Conservation (phyloP, 768 basidiomycete genomes). For the Paxillus rubicundulus region DNA sequence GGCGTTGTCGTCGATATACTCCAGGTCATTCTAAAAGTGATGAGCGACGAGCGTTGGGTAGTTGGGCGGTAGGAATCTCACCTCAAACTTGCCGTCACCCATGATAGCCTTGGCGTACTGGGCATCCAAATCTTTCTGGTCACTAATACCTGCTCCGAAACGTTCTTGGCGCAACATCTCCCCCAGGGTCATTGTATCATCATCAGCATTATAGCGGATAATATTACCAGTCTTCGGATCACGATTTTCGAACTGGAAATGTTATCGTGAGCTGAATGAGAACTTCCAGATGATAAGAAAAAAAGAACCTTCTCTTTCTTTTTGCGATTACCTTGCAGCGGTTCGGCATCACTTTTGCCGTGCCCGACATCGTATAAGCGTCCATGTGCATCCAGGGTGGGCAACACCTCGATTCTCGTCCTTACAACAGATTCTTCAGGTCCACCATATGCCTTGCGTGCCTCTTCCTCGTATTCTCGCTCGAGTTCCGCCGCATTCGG, state of each 20-base stretch:
- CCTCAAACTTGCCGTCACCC: constrained; percentile 85
- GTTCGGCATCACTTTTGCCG: constrained; percentile 56
- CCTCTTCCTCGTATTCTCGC: constrained; percentile 78
- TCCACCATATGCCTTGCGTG: constrained; percentile 47
- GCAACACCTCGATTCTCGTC: constrained; percentile 78
- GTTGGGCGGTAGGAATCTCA: constrained; percentile 28
- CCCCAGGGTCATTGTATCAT: constrained; percentile 80
- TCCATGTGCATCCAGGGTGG: constrained; percentile 83
- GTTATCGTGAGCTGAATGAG: constrained; percentile 1
- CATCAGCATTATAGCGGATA: constrained; percentile 86
- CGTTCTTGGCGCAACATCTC: constrained; percentile 93
- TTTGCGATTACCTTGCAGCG: constrained; percentile 66
- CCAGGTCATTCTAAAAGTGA: constrained; percentile 66
- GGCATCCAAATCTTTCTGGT: constrained; percentile 89
- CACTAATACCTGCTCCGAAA: constrained; percentile 83
- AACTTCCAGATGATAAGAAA: background rate
- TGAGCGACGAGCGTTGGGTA: background rate
- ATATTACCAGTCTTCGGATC: constrained; percentile 90
- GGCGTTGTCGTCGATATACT: constrained; percentile 97
- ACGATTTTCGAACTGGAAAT: constrained; percentile 73
- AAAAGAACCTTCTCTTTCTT: constrained; percentile 67
- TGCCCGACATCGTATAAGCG: constrained; percentile 88
- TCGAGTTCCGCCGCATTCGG: constrained; percentile 77
- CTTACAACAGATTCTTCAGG: constrained; percentile 40
- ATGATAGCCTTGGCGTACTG: constrained; percentile 88